Conservation (phyloP, 352 stramenopile genomes). For the Saprolegnia parasitica region DNA sequence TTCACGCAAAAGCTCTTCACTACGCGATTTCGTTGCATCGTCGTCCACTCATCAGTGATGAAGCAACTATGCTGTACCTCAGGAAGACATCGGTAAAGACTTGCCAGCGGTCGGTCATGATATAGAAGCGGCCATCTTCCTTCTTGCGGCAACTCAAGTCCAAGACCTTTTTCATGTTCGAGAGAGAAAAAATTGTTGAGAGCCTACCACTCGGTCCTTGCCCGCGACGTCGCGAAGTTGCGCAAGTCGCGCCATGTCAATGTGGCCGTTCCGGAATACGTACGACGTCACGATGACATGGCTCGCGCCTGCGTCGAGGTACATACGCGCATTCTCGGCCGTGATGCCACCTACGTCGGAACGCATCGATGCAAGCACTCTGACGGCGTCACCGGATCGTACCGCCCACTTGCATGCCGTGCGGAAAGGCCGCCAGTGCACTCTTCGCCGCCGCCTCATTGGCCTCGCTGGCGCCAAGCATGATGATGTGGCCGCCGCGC, state of each 20-base stretch:
- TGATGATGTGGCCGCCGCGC: slow-evolving; percentile 96
- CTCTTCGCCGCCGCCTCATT: slow-evolving; percentile 88
- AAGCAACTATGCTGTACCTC: slow-evolving; percentile 38
- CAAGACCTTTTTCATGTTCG: slow-evolving; percentile 61
- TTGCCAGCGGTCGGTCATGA: slow-evolving; percentile 97
- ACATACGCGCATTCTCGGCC: slow-evolving; percentile 90
- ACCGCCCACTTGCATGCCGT: slow-evolving; percentile 95
- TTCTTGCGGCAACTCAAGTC: slow-evolving; percentile 95
- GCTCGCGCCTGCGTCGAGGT: slow-evolving; percentile 92
- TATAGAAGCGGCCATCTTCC: slow-evolving; percentile 87
- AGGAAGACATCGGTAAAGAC: slow-evolving; percentile 93
- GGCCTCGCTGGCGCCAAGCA: slow-evolving; percentile 89
- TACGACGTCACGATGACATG: slow-evolving; percentile 98
- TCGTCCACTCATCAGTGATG: slow-evolving; percentile 5
- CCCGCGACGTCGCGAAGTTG: slow-evolving; percentile 62
- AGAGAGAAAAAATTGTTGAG: background rate
- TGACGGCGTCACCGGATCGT: background rate
- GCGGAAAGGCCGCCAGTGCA: slow-evolving; percentile 85
- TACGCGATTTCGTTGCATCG: slow-evolving; percentile 25
- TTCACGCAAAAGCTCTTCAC: slow-evolving; percentile 77
- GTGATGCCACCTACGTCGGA: slow-evolving; percentile 73
- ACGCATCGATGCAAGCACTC: slow-evolving; percentile 10
- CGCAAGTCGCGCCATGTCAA: slow-evolving; percentile 79
- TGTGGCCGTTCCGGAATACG: slow-evolving; percentile 92
- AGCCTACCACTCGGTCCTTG: slow-evolving; percentile 61